phyloP scores from a whole-genome alignment of 176 grass and related monocot species.

The Aegilops speltoides region DNA sequence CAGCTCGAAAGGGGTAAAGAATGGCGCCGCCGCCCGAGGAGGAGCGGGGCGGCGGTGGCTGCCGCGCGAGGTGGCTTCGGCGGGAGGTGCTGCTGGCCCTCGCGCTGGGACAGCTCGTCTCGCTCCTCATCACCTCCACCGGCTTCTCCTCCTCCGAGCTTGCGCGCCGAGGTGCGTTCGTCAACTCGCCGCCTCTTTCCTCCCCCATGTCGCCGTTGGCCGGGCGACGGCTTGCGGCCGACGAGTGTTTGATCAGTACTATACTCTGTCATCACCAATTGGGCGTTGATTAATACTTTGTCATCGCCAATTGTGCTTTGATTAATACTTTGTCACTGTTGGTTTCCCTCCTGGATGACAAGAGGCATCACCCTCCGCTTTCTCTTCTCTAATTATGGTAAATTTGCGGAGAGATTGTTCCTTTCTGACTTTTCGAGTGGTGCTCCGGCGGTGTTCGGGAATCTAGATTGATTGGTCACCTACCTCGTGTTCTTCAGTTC shows the following conservation, averaged over 20 bases:
- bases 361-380: not conserved
- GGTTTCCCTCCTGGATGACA: not conserved
- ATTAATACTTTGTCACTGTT: not conserved
- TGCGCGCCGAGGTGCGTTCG: conserved; percentile 57
- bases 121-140: conserved; percentile 95
- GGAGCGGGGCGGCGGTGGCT: not conserved
- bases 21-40: conserved; percentile 28
- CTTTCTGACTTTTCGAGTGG: conserved; percentile 37
- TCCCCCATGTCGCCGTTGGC: not conserved
- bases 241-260: not conserved
- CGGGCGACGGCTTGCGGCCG: not conserved
- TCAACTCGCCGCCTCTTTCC: not conserved
- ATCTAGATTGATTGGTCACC: not conserved
- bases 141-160: conserved; percentile 96
- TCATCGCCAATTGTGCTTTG: not conserved
- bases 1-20: not conserved
- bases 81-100: conserved; percentile 56
- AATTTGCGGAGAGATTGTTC: not conserved
- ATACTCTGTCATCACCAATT: not conserved
- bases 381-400: not conserved
- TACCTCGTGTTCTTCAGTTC: not conserved
- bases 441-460: not conserved
- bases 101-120: conserved; percentile 84
- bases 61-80: conserved; percentile 28
- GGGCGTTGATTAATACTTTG: no score